Conservation (phyloP, 108 stramenopile species). For the Cyclotella choctawhatcheeana region DNA sequence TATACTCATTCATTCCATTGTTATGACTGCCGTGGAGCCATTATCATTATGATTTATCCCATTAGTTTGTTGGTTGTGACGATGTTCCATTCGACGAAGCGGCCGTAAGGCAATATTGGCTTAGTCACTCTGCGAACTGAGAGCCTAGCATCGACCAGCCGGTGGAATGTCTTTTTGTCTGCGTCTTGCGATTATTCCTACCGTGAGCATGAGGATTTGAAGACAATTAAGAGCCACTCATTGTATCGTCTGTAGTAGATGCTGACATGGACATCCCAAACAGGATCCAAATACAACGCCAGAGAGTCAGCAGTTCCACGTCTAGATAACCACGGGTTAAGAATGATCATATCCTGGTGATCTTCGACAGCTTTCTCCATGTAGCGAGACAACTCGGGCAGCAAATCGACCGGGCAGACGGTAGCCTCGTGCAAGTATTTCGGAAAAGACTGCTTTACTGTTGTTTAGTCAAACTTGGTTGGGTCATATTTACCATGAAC, state of each 20-base stretch:
- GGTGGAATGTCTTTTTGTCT: no score
- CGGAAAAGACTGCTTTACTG: constrained; percentile 12
- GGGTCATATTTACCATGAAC: constrained; percentile 19
- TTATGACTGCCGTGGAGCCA: background rate
- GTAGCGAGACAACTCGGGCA: constrained; percentile 3
- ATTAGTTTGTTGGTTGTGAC: constrained; percentile 3
- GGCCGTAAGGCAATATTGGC: no score
- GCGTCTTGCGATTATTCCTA: no score
- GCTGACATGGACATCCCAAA: constrained; percentile 15
- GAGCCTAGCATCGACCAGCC: no score
- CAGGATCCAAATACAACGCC: constrained; percentile 6
- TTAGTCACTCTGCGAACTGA: no score
- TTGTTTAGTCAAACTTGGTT: background rate
- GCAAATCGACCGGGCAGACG: constrained; percentile 5
- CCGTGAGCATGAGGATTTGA: no score
- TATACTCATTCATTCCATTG: constrained; percentile 38
- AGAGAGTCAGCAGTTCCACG: constrained; percentile 21
- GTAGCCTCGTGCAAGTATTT: constrained; percentile 16
- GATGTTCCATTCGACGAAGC: no score
- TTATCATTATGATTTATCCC: no score
- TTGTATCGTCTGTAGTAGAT: no score
- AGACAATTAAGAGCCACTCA: no score
- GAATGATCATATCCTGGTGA: constrained; percentile 10
- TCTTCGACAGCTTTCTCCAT: constrained; percentile 15
- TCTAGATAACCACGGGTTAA: constrained; percentile 18